These are phyloP conservation scores for Suillus discolor DNA, from an alignment of 768 basidiomycete genomes.

Conservation along the genomic window DNA sequence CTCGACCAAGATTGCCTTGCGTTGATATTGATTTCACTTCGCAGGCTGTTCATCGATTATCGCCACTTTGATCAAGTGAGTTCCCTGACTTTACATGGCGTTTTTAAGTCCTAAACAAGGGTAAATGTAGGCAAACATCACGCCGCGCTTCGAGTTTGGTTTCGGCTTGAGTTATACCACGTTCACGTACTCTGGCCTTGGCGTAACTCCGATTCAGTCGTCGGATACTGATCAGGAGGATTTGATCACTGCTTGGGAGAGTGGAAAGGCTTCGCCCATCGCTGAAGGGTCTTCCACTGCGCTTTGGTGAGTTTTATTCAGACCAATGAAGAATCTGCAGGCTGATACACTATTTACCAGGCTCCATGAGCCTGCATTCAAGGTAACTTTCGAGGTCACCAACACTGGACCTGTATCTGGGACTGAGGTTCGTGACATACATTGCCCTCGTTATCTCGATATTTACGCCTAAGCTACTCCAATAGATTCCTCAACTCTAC, in stretches of 20 bases:
- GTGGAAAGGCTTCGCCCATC: slow-evolving; percentile 50
- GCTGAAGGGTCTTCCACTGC: slow-evolving; percentile 58
- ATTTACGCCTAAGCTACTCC: slow-evolving; percentile 1
- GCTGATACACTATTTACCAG: slow-evolving; percentile 13
- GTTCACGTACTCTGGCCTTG: slow-evolving; percentile 40
- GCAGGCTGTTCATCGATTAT: slow-evolving; percentile 64
- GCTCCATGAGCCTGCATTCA: slow-evolving; percentile 32
- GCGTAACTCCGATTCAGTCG: slow-evolving; percentile 39
- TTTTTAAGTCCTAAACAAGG: slow-evolving; percentile 2
- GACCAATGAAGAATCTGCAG: slow-evolving; percentile 11
- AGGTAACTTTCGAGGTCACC: slow-evolving; percentile 35
- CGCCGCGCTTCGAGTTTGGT: slow-evolving; percentile 58
- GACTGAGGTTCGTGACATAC: slow-evolving; percentile 23
- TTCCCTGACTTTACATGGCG: not conserved
- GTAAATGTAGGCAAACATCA: slow-evolving; percentile 56
- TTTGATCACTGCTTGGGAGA: slow-evolving; percentile 50
- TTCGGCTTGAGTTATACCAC: slow-evolving; percentile 46
- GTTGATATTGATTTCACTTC: slow-evolving; percentile 12
- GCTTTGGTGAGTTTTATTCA: slow-evolving; percentile 44
- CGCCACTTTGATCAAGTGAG: slow-evolving; percentile 61
- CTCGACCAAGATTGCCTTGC: not conserved
- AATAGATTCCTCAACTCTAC: slow-evolving; percentile 70
- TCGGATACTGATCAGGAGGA: slow-evolving; percentile 25
- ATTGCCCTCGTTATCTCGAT: not conserved
- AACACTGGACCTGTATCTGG: slow-evolving; percentile 40